These are phyloP conservation scores for Naganishia albida DNA, from an alignment of 1,284 basidiomycete species.

Conservation along the genomic window DNA sequence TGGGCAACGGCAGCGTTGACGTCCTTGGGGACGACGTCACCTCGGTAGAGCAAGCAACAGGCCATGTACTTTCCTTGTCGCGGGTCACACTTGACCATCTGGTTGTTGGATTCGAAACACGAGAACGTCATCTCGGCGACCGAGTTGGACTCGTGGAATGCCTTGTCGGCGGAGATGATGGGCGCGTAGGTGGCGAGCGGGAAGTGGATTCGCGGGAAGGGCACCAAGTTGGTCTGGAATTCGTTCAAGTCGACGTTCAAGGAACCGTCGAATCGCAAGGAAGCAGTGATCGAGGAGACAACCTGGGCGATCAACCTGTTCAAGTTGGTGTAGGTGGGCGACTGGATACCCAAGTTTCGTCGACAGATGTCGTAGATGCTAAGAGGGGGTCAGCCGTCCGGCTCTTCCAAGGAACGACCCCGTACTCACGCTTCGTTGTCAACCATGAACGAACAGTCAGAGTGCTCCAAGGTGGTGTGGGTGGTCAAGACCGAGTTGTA, in stretches of 20 bases:
- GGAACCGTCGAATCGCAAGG: conserved; percentile 95
- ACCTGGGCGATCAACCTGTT: conserved; percentile 97
- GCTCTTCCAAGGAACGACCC: neutral
- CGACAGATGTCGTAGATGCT: conserved; percentile 98
- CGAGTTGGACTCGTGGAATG: conserved; percentile 94
- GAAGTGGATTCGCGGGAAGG: conserved; percentile 98
- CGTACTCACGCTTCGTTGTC: conserved; percentile 79
- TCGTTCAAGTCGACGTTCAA: conserved; percentile 97
- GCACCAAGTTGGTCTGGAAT: conserved; percentile 98
- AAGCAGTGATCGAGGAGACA: conserved; percentile 96
- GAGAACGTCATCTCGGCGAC: conserved; percentile 98
- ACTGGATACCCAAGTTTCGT: conserved; percentile 82
- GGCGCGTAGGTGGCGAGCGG: conserved; percentile 95
- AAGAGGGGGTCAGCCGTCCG: neutral
- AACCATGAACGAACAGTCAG: conserved; percentile 99
- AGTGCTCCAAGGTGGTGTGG: conserved; percentile 98
- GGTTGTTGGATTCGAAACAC: conserved; percentile 96
- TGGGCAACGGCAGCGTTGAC: conserved; percentile 88
- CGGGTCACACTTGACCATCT: conserved; percentile 98
- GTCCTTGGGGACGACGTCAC: conserved; percentile 97
- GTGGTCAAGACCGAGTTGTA: conserved; percentile 99
- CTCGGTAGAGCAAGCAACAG: conserved; percentile 85
- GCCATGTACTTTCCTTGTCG: conserved; percentile 97
- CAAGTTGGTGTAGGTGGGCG: conserved; percentile 90
- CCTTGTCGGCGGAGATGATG: conserved; percentile 74